These are phyloP conservation scores for Aspergillus sparsus DNA, from an alignment of 495 filamentous ascomycete genomes.

Conservation along the genomic window DNA sequence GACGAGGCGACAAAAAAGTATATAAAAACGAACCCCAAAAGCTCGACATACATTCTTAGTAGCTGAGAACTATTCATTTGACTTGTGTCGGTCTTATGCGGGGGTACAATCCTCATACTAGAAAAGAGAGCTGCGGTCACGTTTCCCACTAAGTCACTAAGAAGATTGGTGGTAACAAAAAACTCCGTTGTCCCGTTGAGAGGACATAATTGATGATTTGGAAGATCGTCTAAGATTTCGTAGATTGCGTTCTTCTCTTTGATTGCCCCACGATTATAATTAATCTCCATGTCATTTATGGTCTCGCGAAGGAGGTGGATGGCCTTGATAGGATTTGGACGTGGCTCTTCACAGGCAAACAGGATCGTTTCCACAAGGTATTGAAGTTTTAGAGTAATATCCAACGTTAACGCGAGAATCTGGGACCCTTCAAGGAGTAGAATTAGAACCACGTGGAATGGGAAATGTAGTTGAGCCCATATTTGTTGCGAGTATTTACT, in stretches of 20 bases:
- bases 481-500: constrained; percentile 59
- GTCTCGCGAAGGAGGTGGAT: constrained; percentile 40
- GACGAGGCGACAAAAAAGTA: constrained; percentile 45
- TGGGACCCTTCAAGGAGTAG: constrained; percentile 61
- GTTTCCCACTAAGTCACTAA: constrained; percentile 41
- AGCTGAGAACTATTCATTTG: constrained; percentile 35
- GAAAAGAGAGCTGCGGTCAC: constrained; percentile 47
- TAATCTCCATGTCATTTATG: constrained; percentile 47
- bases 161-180: constrained; percentile 29
- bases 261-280: constrained; percentile 38
- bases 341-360: constrained; percentile 45
- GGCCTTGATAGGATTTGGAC: constrained; percentile 29
- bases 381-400: constrained; percentile 42
- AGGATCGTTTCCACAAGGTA: constrained; percentile 43
- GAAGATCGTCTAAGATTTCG: constrained; percentile 35
- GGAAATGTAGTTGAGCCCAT: constrained; percentile 70
- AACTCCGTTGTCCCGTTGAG: constrained; percentile 21
- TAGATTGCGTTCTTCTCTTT: constrained; percentile 39
- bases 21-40: constrained; percentile 45
- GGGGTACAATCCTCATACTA: constrained; percentile 43
- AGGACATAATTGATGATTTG: constrained; percentile 35
- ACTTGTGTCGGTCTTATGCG: constrained; percentile 31
- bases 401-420: constrained; percentile 43
- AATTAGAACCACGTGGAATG: constrained; percentile 66
- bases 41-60: constrained; percentile 42